Base-by-base conservation (phyloP, 352 stramenopile species). In the Pythium phragmitis region DNA sequence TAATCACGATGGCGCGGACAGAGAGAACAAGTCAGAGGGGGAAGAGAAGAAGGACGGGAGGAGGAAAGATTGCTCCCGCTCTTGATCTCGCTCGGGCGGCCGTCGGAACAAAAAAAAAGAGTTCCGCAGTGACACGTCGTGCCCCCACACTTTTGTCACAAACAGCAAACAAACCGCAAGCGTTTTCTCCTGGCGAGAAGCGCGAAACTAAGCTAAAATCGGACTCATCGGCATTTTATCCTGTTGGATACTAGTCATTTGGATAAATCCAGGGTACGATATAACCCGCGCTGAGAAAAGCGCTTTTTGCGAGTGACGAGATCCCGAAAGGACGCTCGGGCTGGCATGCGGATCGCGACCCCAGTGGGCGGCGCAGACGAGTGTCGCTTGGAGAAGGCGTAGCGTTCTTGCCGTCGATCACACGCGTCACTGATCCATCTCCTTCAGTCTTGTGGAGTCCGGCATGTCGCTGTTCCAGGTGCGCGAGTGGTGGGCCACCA, bases 401-500 rank as follows among this genome's bases (percentile, higher is more conserved):
- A 42, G 30, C 42, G 43, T 41, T 50, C 28, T 23, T 13, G 12
- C 34, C 47, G n/a, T 53, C 47, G 37, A 42, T 12, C 37, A 42
- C 37, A 42, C 9, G 6, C 9, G 37, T 8, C 9, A 17, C 6
- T 16, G 14, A 16, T 34, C 30, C 17, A 53, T 5, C 46, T 34
- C 4, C 19, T 11, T 4, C 19, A 36, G 46, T 30, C 12, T 13
- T 37, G 53, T 42, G 37, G 37, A 42, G 37, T 34, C 14, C 33
- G 9, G 12, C n/a, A 96, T 97, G 87, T 97, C 87, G 64, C 84
- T 97, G 61, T 97, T 97, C 80, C 85, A 94, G 67, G 79, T 90
- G 55, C 79, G 88, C 62, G 87, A 96, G 67, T 97, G 88, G 88
- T 97, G 90, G 90, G 61, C 73, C 48, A 76, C 82, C 43, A 87